These are phyloP conservation scores for Ustilago nuda DNA, from an alignment of 1,284 basidiomycete genomes.

Conservation along the genomic window DNA sequence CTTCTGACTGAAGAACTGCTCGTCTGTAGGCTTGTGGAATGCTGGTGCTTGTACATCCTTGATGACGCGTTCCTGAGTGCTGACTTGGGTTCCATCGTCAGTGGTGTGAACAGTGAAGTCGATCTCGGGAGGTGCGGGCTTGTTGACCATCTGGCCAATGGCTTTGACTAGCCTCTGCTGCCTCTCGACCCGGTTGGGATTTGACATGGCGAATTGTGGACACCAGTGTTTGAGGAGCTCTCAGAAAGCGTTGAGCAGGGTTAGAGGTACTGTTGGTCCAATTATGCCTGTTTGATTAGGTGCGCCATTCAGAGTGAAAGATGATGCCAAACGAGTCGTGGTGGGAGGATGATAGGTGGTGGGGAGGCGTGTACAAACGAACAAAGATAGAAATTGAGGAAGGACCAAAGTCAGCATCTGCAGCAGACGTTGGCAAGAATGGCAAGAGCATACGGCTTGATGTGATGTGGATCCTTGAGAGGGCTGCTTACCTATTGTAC, in stretches of 20 bases:
- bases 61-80: constrained; percentile 70
- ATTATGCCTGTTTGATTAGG: background rate
- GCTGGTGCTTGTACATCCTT: constrained; percentile 74
- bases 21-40: constrained; percentile 88
- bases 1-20: constrained; percentile 77
- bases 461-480: background rate
- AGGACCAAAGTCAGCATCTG: background rate
- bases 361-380: background rate
- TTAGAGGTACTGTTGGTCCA: background rate
- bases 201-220: constrained; percentile 21
- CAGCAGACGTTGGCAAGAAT: background rate
- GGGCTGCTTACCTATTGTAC: background rate
- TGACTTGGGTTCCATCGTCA: constrained; percentile 70
- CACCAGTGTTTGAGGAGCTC: constrained; percentile 9
- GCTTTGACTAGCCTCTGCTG: constrained; percentile 61
- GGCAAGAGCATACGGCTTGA: constrained; percentile 8
- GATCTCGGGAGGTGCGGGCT: constrained; percentile 62
- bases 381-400: background rate
- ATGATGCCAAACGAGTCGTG: background rate
- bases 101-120: constrained; percentile 71
- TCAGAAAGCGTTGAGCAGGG: background rate
- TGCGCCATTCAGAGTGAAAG: background rate
- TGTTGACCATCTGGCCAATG: constrained; percentile 63
- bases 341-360: background rate
- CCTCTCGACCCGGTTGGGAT: constrained; percentile 25